These are phyloP conservation scores for Sphaerulina musiva DNA, from an alignment of 2,329 filamentous ascomycete genomes.

Conservation along the genomic window DNA sequence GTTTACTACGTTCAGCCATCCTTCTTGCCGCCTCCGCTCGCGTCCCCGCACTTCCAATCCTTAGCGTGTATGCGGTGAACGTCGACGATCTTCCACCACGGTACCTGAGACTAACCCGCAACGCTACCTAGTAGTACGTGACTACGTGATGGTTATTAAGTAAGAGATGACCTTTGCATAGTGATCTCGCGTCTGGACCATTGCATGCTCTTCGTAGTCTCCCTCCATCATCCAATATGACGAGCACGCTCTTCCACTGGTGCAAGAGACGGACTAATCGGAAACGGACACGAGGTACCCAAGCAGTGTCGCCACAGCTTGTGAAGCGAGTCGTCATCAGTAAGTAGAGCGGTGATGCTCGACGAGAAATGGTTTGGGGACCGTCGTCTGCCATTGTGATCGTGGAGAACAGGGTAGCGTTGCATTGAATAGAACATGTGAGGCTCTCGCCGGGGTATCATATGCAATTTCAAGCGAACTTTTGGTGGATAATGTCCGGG, in stretches of 20 bases:
- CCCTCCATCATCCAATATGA: background rate
- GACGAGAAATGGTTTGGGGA: background rate
- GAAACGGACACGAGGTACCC: background rate
- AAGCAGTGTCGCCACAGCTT: background rate
- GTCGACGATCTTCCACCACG: conserved; percentile 9
- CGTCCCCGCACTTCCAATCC: conserved; percentile 10
- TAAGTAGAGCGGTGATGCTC: background rate
- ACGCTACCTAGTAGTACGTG: background rate
- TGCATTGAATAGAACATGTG: conserved; percentile 4
- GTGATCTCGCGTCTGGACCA: conserved; percentile 3
- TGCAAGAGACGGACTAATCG: conserved; percentile 1
- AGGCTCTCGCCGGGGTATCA: conserved; percentile 15
- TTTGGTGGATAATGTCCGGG: conserved; percentile 96
- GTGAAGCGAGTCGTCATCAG: background rate
- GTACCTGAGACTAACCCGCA: conserved; percentile 12
- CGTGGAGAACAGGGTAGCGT: conserved; percentile 7
- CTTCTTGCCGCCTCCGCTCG: background rate
- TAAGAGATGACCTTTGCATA: conserved; percentile 10
- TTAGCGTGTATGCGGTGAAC: conserved; percentile 8
- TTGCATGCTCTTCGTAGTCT: conserved; percentile 7
- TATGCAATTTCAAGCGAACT: conserved; percentile 63
- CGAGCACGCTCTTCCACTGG: conserved; percentile 3
- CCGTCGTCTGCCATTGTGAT: conserved; percentile 1
- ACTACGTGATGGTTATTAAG: conserved; percentile 16
- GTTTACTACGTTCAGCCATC: background rate